Evolutionary conservation across 2,329 filamentous ascomycete species (phyloP).

Genomic region (Epicoccum nigrum): DNA sequence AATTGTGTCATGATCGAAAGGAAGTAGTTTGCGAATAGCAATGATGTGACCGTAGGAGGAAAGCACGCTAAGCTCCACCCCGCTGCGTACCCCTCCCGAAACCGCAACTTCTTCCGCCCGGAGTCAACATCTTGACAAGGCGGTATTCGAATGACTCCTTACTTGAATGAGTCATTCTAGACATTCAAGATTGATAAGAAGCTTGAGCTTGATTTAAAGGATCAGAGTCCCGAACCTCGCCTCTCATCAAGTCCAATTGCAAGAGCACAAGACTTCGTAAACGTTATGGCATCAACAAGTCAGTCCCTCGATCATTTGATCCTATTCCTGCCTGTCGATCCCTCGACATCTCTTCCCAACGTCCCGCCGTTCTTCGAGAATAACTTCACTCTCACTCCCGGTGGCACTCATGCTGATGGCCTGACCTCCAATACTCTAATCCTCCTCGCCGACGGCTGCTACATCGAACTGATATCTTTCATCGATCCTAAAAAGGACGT

Average conservation of each 20-base stretch:
- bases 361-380: conserved; percentile 57
- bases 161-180: conserved; percentile 3
- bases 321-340: conserved; percentile 65
- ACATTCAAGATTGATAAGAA: not conserved
- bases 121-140: not conserved
- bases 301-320: conserved; percentile 67
- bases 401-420: conserved; percentile 67
- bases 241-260: not conserved
- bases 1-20: not conserved
- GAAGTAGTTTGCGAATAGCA: conserved; percentile 6
- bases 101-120: not conserved
- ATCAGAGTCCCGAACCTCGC: too few species aligned
- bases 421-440: conserved; percentile 68
- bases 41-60: conserved; percentile 4
- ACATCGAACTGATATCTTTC: conserved; percentile 71
- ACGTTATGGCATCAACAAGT: not conserved
- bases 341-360: conserved; percentile 48
- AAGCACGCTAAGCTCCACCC: conserved; percentile 9
- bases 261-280: not conserved
- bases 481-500: conserved; percentile 53
- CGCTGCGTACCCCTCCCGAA: conserved; percentile 6
- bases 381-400: conserved; percentile 64
- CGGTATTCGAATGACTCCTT: not conserved
- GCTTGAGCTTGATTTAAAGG: not conserved
- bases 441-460: conserved; percentile 67